Percentiles rank a stretch among this genome's conserved stretches.
Evolutionary conservation across 2,329 filamentous ascomycete species (phyloP).

Genomic region (Calonectria montana): DNA sequence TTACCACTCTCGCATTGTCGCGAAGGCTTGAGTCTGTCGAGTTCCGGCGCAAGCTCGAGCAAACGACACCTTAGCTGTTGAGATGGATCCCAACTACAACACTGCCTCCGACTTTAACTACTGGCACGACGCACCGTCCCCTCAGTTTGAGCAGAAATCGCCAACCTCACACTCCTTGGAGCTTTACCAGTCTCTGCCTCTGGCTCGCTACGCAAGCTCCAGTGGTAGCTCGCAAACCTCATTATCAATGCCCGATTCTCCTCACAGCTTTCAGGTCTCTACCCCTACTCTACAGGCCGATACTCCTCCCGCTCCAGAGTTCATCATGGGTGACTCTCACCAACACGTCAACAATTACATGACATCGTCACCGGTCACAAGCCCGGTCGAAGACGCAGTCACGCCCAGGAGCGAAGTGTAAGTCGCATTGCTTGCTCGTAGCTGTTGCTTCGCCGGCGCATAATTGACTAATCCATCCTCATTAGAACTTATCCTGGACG

Average conservation of each 20-base stretch:
- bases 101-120: slow-evolving; percentile 25
- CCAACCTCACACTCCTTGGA: slow-evolving; percentile 30
- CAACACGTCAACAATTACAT: slow-evolving; percentile 26
- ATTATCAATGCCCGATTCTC: slow-evolving; percentile 43
- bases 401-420: slow-evolving; percentile 1
- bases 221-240: slow-evolving; percentile 42
- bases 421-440: neutral
- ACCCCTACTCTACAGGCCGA: slow-evolving; percentile 10
- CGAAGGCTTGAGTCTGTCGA: slow-evolving; percentile 9
- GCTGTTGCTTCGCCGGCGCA: slow-evolving; percentile 12
- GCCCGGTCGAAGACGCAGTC: neutral
- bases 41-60: slow-evolving; percentile 16
- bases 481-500: slow-evolving; percentile 31
- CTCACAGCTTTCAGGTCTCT: slow-evolving; percentile 33
- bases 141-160: slow-evolving; percentile 34
- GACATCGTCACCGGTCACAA: neutral
- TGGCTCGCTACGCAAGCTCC: slow-evolving; percentile 45
- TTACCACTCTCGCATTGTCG: neutral
- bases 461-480: neutral
- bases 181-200: slow-evolving; percentile 40
- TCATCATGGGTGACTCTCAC: slow-evolving; percentile 24
- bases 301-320: slow-evolving; percentile 6
- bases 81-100: slow-evolving; percentile 34
- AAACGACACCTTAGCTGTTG: neutral
- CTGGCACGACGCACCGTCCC: slow-evolving; percentile 31